Conservation (phyloP, 2,329 filamentous ascomycete genomes). For the Raffaelea deltoideospora region DNA sequence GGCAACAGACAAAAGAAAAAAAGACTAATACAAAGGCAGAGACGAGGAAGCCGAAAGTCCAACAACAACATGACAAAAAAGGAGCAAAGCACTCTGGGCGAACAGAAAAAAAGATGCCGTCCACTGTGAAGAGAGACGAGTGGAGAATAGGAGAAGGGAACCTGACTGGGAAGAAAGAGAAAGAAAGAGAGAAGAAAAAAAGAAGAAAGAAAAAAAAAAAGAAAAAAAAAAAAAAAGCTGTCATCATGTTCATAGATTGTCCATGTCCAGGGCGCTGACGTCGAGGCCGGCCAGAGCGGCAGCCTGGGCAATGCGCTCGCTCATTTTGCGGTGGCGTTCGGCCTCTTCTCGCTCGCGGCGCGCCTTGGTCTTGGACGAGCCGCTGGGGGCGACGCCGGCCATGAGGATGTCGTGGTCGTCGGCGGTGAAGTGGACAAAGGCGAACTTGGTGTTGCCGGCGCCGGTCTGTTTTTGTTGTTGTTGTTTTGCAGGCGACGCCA, state of each 20-base stretch:
- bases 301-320: constrained; percentile 52
- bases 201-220: constrained; percentile 1
- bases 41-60: too few species aligned
- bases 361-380: constrained; percentile 89
- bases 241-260: constrained; percentile 1
- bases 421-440: constrained; percentile 86
- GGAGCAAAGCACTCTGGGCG: too few species aligned
- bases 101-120: too few species aligned
- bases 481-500: too few species aligned
- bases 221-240: neutral
- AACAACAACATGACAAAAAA: too few species aligned
- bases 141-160: neutral
- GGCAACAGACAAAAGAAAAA: too few species aligned
- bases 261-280: constrained; percentile 23
- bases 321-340: constrained; percentile 56
- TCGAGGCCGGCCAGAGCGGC: constrained; percentile 59
- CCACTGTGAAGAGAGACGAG: neutral
- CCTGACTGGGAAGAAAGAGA: neutral
- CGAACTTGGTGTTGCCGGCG: constrained; percentile 24
- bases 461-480: too few species aligned
- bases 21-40: too few species aligned
- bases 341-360: constrained; percentile 73
- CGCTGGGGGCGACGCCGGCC: constrained; percentile 80
- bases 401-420: constrained; percentile 65
- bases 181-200: neutral